Percentiles rank a stretch among this genome's conserved stretches.
Conservation (phyloP, 257 asterid genomes). For the Petunia axillaris region DNA sequence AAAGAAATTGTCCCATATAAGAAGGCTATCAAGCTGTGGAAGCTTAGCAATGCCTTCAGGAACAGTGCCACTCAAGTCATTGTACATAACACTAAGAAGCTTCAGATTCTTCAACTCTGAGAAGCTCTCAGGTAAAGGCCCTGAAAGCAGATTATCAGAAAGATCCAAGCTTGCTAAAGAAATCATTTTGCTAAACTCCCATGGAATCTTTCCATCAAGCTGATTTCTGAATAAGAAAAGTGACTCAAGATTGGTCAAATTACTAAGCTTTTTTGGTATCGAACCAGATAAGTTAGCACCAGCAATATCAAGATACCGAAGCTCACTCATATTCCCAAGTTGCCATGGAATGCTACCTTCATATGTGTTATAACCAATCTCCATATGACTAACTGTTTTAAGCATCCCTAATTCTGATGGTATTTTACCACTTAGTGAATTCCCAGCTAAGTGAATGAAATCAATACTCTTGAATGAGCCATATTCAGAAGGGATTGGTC, state of each 20-base stretch:
- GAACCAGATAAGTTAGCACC: slow-evolving; percentile 85
- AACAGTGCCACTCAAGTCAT: slow-evolving; percentile 74
- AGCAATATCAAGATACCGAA: slow-evolving; percentile 87
- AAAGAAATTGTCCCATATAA: slow-evolving; percentile 87
- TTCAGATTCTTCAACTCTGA: slow-evolving; percentile 71
- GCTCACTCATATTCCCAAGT: slow-evolving; percentile 76
- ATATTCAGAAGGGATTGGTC: slow-evolving; percentile 76
- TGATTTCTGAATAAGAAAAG: slow-evolving; percentile 83
- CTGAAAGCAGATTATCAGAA: slow-evolving; percentile 84
- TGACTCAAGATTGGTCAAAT: slow-evolving; percentile 77
- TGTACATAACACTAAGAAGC: slow-evolving; percentile 85
- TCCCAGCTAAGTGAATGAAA: slow-evolving; percentile 88
- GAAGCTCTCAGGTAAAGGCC: slow-evolving; percentile 76
- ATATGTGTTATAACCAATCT: slow-evolving; percentile 86
- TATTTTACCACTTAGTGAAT: slow-evolving; percentile 62
- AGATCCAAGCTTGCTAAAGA: slow-evolving; percentile 90
- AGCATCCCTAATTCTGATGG: slow-evolving; percentile 78
- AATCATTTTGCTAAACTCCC: slow-evolving; percentile 59
- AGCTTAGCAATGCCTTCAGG: slow-evolving; percentile 81
- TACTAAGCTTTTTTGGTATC: slow-evolving; percentile 63
- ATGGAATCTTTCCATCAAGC: slow-evolving; percentile 64
- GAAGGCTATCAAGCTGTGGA: slow-evolving; percentile 74
- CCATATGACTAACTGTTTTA: slow-evolving; percentile 74
- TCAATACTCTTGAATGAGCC: slow-evolving; percentile 69
- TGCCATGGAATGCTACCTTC: slow-evolving; percentile 87